phyloP scores from a whole-genome alignment of 306 rosid species.

The Malus domestica region ASM211411v1 NC_041798.1:13130001-13130500 shows the following conservation, averaged over 20 bases:
- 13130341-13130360: background rate
- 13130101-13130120: constrained; percentile 10
- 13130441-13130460: constrained; percentile 75
- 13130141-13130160: constrained; percentile 8
- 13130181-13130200: constrained; percentile 87
- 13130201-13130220: constrained; percentile 81
- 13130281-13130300: constrained; percentile 75
- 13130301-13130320: constrained; percentile 10
- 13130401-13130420: constrained; percentile 93
- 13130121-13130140: background rate
- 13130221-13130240: constrained; percentile 97
- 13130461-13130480: constrained; percentile 45
- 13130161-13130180: constrained; percentile 63
- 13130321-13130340: constrained; percentile 7
- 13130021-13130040: constrained; percentile 95
- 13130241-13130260: constrained; percentile 91
- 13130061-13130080: constrained; percentile 52
- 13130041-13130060: constrained; percentile 94
- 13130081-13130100: background rate
- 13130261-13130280: constrained; percentile 81
- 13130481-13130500: constrained; percentile 14
- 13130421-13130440: constrained; percentile 73
- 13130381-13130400: constrained; percentile 85
- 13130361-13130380: constrained; percentile 63
- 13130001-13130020: constrained; percentile 86